Evolutionary conservation across 140 eudicot genomes (phyloP), one percentile per base, ranked within the genome.

Genomic region (Senecio squalidus): DNA sequence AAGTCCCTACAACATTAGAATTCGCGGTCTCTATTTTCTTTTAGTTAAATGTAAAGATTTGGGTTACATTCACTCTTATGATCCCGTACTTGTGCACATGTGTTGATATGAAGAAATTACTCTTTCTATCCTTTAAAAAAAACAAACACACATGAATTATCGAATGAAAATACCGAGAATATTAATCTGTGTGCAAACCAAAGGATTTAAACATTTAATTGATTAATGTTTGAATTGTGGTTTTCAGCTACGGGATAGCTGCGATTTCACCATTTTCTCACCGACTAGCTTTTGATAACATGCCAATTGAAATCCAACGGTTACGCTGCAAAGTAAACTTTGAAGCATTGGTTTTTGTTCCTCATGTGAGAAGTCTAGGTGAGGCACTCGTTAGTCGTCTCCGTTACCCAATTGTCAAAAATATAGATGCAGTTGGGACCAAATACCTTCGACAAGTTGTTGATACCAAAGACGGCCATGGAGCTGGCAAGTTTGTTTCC

Each of bases 241-340:
- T 18, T 63, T 60, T 23, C 85, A 91, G 96, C 72, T 92, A 87
- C 13, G 98, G 98, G 58, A 77, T 92, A 55, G 96, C 96, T 55
- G 96, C 98, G 45, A 84, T 92, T 46, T 79, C 98, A 33, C 98
- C 98, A 14, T 92, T 92, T 72, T 87, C 98, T 17, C 98, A 92
- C 27, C 89, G 98, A 47, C 73, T 92, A 64, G 92, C 96, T 44
- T 92, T 92, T 60, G 96, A 92, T 73, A 85, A 87, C 78, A 81
- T 92, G 96, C 95, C 96, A 0, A 71, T 59, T 71, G 94, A 87
- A 45, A 76, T 87, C 77, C 98, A 92, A 70, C 82, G 95, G 18
- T 73, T 92, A 31, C 79, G 98, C 9, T 92, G 98, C 75, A 92
- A 92, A 74, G 98, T 84, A 64, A 92, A 92, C 82, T 92, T 87